phyloP scores from a whole-genome alignment of 192 early-diverging fungal genomes.

The Podila epicladia region DNA sequence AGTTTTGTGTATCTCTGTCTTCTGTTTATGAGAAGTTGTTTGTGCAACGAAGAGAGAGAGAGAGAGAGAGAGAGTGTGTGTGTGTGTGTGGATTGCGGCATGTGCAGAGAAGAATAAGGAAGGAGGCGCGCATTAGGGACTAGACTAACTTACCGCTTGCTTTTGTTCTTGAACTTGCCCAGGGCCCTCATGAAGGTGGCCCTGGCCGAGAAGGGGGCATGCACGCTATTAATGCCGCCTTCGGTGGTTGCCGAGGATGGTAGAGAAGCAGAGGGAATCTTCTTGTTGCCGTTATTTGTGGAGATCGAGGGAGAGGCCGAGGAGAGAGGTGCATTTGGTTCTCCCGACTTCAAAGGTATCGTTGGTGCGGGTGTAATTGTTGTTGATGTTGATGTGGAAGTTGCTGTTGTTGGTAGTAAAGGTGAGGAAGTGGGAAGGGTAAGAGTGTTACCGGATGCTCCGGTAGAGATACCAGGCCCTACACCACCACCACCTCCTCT shows the following conservation, averaged over 20 bases:
- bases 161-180: constrained; percentile 28
- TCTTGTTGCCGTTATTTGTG: not conserved
- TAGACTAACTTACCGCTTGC: constrained; percentile 18
- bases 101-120: not conserved
- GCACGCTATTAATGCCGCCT: not conserved
- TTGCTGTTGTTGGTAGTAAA: not conserved
- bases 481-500: not conserved
- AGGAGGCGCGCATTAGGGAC: not conserved
- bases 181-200: constrained; percentile 35
- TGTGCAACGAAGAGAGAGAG: too few relatives aligned
- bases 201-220: constrained; percentile 10
- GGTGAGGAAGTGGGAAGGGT: not conserved
- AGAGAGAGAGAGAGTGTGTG: not conserved
- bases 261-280: not conserved
- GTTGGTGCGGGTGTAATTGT: too few relatives aligned
- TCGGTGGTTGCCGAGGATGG: not conserved
- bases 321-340: not conserved
- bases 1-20: too few relatives aligned
- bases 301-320: not conserved
- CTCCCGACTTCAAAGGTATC: too few relatives aligned
- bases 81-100: not conserved
- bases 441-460: not conserved
- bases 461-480: not conserved
- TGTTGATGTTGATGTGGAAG: not conserved
- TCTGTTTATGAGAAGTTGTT: too few relatives aligned